These are phyloP conservation scores for Miscanthus lutarioriparius DNA, from an alignment of 176 grass and related monocot species.

Conservation along the genomic window DNA sequence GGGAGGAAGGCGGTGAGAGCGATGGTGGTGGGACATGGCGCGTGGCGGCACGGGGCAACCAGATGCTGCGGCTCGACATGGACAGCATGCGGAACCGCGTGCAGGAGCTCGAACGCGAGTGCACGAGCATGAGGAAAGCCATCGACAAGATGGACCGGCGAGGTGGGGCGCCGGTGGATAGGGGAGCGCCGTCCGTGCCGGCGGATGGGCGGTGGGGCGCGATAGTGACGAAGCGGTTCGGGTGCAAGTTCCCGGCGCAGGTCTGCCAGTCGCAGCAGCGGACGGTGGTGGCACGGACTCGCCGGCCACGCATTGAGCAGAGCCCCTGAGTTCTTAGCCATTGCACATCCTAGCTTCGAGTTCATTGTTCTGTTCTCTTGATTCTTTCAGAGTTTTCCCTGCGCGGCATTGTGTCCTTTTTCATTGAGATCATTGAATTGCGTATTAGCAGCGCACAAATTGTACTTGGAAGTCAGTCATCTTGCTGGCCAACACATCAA, in stretches of 20 bases:
- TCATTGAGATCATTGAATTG: slow-evolving; percentile 24
- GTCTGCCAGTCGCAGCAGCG: slow-evolving; percentile 87
- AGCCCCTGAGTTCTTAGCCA: slow-evolving; percentile 55
- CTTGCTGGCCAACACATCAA: neutral
- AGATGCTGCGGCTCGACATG: slow-evolving; percentile 93
- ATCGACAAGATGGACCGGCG: slow-evolving; percentile 80
- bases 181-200: neutral
- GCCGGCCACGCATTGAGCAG: slow-evolving; percentile 63
- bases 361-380: slow-evolving; percentile 44
- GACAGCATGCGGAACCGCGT: slow-evolving; percentile 94
- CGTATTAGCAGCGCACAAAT: neutral
- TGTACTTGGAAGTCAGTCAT: neutral
- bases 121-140: slow-evolving; percentile 84
- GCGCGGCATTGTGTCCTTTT: slow-evolving; percentile 7
- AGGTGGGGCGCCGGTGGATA: slow-evolving; percentile 2
- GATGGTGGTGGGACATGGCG: slow-evolving; percentile 54
- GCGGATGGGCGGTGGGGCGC: slow-evolving; percentile 60
- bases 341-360: slow-evolving; percentile 35
- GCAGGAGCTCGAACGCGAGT: slow-evolving; percentile 92
- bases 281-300: slow-evolving; percentile 68
- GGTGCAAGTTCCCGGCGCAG: slow-evolving; percentile 93
- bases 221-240: slow-evolving; percentile 59
- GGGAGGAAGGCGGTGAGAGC: slow-evolving; percentile 38
- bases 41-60: slow-evolving; percentile 64
- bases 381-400: slow-evolving; percentile 42